Evolutionary conservation across 208 protist species (phyloP).

Genomic region (Acanthamoeba polyphaga): DNA sequence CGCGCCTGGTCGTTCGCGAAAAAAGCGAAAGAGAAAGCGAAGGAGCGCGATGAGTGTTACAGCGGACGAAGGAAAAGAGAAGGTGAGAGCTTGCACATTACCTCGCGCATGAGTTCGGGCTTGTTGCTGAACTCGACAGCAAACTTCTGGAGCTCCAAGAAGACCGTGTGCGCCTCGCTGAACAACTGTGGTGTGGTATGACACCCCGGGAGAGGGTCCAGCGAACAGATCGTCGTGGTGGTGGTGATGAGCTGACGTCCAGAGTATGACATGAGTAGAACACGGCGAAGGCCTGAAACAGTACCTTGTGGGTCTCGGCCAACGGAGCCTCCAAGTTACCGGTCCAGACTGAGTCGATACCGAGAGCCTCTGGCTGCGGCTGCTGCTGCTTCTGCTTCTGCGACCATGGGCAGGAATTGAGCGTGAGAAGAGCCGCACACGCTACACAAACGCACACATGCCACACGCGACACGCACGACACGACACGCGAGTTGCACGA

Average conservation of each 20-base stretch:
- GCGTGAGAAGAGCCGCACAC: no score
- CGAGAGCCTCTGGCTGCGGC: neutral
- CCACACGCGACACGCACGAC: neutral
- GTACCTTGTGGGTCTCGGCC: slow-evolving; percentile 13
- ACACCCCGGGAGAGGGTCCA: neutral
- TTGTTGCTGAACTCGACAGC: slow-evolving; percentile 11
- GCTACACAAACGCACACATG: neutral
- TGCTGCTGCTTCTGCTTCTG: neutral
- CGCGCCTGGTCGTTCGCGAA: neutral
- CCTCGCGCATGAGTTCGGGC: slow-evolving; percentile 39
- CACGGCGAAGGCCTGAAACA: no score
- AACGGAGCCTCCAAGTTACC: neutral
- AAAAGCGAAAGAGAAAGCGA: neutral
- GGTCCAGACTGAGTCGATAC: neutral
- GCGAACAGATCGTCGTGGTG: neutral
- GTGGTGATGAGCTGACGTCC: neutral
- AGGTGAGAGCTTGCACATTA: neutral
- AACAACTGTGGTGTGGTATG: neutral
- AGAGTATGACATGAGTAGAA: neutral
- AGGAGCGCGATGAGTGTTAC: neutral
- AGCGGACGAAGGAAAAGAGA: neutral
- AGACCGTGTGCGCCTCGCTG: slow-evolving; percentile 57
- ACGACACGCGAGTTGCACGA: neutral
- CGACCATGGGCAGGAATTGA: no score
- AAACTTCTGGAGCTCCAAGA: slow-evolving; percentile 48